Base-by-base conservation (phyloP, 306 rosid genomes). In the Trichosanthes truncata region DNA sequence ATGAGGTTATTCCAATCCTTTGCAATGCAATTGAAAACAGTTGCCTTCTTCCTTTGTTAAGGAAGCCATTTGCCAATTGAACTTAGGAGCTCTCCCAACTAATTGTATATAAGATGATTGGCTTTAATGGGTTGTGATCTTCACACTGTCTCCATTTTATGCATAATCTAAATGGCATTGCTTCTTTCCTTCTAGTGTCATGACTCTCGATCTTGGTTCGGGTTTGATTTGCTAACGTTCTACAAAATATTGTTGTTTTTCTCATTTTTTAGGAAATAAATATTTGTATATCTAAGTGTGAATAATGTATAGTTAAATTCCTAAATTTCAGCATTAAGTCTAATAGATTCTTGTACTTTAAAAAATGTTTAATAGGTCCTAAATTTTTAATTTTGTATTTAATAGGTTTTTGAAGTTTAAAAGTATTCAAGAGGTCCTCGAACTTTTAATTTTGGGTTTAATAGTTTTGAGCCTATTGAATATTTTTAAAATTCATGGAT, bases 101-200 rank as follows among this genome's bases (percentile, higher is more conserved):
- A 74, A 74, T 74, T 74, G 78, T 74, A 63, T 74, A 74, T 74
- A 74, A 74, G 63, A 74, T 51, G 29, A 74, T 33, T 74, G 60
- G 78, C 61, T 18, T 8, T 51, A 33, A 52, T 33, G 45, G 61
- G 31, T 31, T 73, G 25, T 73, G 78, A 29, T 48, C 60, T 73
- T 49, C 21, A 43, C 35, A 25, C 60, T 29, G 25, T 74, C 48
- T 52, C 63, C 78, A 52, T 74, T 74, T 18, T 74, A 49, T 51
- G 61, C 40, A 48, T 74, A 49, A 74, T 49, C 61, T 74, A 74
- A 25, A 73, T 73, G 77, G 8, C 78, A 74, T 74, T 74, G 59
- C 63, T 52, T 74, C 62, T 51, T 33, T 74, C 61, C 12, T 17
- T 41, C 52, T 59, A 29, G 36, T 23, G 35, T 59, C 66, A 9